Evolutionary conservation across 129 eudicot species (phyloP).

Genomic region (Arctium minus): DNA sequence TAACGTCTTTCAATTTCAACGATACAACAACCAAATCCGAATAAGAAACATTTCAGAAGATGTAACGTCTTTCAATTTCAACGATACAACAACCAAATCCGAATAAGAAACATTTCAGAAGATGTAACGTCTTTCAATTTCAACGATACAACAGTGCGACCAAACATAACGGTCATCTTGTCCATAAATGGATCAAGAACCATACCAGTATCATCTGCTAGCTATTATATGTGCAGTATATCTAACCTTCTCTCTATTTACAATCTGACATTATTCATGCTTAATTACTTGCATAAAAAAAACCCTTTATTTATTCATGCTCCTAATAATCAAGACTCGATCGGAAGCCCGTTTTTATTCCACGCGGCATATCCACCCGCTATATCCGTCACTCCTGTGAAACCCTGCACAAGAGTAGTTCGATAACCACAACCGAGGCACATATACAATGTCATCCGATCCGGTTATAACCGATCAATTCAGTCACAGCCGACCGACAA

Average conservation of each 20-base stretch:
- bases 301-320: background rate
- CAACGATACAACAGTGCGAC: background rate
- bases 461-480: background rate
- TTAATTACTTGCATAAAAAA: background rate
- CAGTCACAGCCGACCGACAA: background rate
- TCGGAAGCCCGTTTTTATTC: constrained; percentile 68
- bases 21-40: no score
- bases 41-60: no score
- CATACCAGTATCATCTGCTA: background rate
- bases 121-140: no score
- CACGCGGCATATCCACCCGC: constrained; percentile 95
- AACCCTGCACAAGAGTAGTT: constrained; percentile 49
- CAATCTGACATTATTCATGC: constrained; percentile 17
- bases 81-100: no score
- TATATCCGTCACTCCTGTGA: constrained; percentile 66
- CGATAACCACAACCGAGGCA: background rate
- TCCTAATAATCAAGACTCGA: constrained; percentile 24
- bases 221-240: constrained; percentile 12
- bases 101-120: no score
- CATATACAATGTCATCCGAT: background rate
- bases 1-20: no score
- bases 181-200: constrained; percentile 16
- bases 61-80: no score
- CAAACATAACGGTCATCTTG: background rate
- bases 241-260: constrained; percentile 20